Conservation (phyloP, 2,329 filamentous ascomycete genomes). For the Penicillium griseofulvum region DNA sequence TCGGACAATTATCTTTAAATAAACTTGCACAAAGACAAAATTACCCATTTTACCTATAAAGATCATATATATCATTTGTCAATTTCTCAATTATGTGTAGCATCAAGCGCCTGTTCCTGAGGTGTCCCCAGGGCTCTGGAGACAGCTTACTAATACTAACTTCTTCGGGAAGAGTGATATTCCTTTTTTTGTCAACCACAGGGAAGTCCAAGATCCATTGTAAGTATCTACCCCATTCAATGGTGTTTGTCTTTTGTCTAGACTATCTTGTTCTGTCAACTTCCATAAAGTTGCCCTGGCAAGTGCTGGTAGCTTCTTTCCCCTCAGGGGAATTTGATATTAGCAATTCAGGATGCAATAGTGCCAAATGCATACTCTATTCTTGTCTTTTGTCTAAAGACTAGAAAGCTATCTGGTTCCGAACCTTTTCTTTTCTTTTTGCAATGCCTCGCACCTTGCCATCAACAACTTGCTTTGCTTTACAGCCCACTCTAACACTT, state of each 20-base stretch:
- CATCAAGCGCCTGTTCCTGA: slow-evolving; percentile 4
- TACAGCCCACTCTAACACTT: neutral
- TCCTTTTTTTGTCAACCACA: neutral
- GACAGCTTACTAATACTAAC: slow-evolving; percentile 1
- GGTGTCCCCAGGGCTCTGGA: neutral
- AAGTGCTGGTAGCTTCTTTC: neutral
- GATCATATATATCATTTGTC: neutral
- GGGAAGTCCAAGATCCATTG: neutral
- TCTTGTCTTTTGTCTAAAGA: neutral
- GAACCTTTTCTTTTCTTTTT: neutral
- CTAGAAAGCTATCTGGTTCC: neutral
- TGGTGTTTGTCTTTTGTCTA: neutral
- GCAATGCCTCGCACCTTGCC: neutral
- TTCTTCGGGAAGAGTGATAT: neutral
- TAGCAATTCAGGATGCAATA: slow-evolving; percentile 3
- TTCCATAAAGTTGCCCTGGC: neutral
- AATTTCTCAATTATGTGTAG: neutral
- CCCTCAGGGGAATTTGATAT: slow-evolving; percentile 5
- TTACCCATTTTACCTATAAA: neutral
- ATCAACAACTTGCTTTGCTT: neutral
- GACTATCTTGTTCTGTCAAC: neutral
- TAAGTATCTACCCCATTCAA: slow-evolving; percentile 1
- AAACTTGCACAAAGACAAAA: neutral
- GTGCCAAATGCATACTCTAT: neutral
- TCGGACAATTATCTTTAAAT: neutral